Evolutionary conservation across 2,329 filamentous ascomycete genomes (phyloP).

Genomic region (Apiospora koreana): DNA sequence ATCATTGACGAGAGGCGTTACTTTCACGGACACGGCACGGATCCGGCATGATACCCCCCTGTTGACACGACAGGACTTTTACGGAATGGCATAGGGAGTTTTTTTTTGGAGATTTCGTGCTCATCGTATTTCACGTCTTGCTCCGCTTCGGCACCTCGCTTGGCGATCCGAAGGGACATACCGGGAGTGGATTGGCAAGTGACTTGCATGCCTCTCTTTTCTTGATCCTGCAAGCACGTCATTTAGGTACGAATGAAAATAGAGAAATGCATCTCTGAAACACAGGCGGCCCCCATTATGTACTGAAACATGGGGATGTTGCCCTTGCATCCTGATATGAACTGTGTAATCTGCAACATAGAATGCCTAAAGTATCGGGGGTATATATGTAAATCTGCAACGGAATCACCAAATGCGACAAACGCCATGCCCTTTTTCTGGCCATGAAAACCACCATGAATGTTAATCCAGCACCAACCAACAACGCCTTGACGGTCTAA

Average conservation of each 20-base stretch:
- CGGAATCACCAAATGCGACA: conserved; percentile 5
- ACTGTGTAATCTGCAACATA: not conserved
- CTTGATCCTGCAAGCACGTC: conserved; percentile 25
- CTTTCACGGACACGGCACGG: conserved; percentile 30
- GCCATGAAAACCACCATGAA: not conserved
- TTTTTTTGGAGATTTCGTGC: conserved; percentile 18
- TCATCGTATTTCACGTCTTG: conserved; percentile 11
- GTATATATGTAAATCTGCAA: conserved; percentile 1
- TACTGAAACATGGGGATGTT: not conserved
- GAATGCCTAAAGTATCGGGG: not conserved
- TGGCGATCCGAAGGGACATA: conserved; percentile 19
- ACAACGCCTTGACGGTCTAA: not conserved
- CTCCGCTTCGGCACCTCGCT: not conserved
- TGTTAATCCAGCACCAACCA: not conserved
- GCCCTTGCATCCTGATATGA: not conserved
- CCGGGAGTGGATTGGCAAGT: conserved; percentile 10
- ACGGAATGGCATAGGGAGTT: conserved; percentile 18
- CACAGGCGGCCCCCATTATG: not conserved
- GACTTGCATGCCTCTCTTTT: conserved; percentile 28
- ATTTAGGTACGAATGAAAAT: conserved; percentile 11
- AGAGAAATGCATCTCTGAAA: not conserved
- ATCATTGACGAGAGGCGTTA: conserved; percentile 29
- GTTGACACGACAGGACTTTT: conserved; percentile 22
- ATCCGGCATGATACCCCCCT: conserved; percentile 34
- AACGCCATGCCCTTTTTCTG: not conserved